phyloP scores from a whole-genome alignment of 2,329 filamentous ascomycete genomes.

The Pseudopyricularia javanii region DNA sequence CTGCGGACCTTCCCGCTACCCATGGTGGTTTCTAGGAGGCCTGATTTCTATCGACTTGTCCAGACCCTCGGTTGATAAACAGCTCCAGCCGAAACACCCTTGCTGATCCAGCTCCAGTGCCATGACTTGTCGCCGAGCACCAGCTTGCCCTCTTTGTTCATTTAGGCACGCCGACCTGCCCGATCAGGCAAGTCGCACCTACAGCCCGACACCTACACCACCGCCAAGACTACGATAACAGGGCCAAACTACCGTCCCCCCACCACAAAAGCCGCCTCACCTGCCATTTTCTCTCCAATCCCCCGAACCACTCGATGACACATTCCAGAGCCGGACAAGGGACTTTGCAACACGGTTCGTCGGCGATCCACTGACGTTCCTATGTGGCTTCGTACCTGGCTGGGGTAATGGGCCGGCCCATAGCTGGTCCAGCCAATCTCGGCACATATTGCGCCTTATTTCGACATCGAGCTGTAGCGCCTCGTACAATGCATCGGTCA shows the following conservation, averaged over 20 bases:
- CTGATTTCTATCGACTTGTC: not conserved
- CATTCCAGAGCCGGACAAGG: not conserved
- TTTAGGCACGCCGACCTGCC: not conserved
- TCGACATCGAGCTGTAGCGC: no score
- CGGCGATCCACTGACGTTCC: not conserved
- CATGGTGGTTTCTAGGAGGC: no score
- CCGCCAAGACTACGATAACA: not conserved
- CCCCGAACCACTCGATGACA: not conserved
- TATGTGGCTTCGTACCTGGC: no score
- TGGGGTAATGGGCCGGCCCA: not conserved
- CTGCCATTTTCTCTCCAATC: not conserved
- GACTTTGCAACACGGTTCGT: not conserved
- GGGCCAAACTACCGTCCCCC: not conserved
- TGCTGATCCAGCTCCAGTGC: not conserved
- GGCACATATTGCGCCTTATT: no score
- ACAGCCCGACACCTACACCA: not conserved
- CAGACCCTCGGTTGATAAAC: not conserved
- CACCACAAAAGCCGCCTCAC: not conserved
- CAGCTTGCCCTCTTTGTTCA: not conserved
- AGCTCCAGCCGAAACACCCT: not conserved
- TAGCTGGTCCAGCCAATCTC: not conserved
- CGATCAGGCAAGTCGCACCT: not conserved
- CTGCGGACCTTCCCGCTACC: no score
- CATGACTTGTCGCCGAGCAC: not conserved
- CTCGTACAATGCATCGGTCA: no score